phyloP scores from a whole-genome alignment of 352 stramenopile genomes.

The Pythium rhizo-oryzae region DNA sequence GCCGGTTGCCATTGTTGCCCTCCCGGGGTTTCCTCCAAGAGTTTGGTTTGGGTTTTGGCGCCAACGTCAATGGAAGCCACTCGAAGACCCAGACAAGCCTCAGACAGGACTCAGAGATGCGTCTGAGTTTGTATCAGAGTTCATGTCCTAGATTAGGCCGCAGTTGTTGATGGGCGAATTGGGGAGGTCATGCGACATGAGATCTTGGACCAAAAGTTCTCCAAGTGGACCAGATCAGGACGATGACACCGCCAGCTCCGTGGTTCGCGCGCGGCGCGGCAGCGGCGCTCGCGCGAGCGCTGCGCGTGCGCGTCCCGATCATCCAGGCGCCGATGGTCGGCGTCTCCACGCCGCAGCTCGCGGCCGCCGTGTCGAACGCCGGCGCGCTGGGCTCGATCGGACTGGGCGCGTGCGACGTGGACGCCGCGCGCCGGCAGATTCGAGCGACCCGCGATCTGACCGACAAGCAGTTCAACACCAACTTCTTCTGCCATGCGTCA shows the following conservation, averaged over 20 bases:
- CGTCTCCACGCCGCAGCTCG: constrained; percentile 41
- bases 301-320: constrained; percentile 33
- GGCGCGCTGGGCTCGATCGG: constrained; percentile 58
- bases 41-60: constrained; percentile 7
- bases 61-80: background rate
- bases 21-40: constrained; percentile 3
- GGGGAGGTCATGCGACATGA: background rate
- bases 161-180: no score
- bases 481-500: constrained; percentile 58
- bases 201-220: background rate
- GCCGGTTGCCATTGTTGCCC: background rate
- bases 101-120: no score
- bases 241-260: background rate
- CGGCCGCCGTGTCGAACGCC: constrained; percentile 39
- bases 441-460: constrained; percentile 34
- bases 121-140: no score
- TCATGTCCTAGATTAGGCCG: no score
- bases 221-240: background rate
- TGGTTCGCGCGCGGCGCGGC: constrained; percentile 18
- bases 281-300: constrained; percentile 15
- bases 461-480: constrained; percentile 51
- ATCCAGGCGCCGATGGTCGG: constrained; percentile 62
- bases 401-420: constrained; percentile 33
- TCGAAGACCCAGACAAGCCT: no score
- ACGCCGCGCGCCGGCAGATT: constrained; percentile 36